Percentiles rank a stretch among this genome's conserved stretches.
Evolutionary conservation across 2,329 filamentous ascomycete species (phyloP).

Genomic region (Curvularia eragrostidis): DNA sequence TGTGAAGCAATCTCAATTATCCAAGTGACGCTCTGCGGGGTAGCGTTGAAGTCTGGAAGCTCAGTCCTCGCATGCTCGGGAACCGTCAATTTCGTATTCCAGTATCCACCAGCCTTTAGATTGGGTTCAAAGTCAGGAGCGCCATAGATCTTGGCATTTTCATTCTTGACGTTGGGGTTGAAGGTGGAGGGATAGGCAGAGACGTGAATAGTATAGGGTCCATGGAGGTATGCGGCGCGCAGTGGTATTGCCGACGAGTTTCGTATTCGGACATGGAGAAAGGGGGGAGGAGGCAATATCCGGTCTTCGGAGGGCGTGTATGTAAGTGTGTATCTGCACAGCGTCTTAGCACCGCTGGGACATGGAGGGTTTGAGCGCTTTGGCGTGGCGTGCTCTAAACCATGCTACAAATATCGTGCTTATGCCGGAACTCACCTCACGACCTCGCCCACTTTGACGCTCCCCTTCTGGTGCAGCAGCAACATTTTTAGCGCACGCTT

Average conservation of each 20-base stretch:
- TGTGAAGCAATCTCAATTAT: slow-evolving; percentile 90
- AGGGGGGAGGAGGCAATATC: slow-evolving; percentile 82
- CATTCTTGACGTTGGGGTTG: slow-evolving; percentile 80
- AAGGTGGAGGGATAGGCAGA: slow-evolving; percentile 85
- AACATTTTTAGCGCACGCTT: slow-evolving; percentile 68
- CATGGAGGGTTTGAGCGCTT: neutral
- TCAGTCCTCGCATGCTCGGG: slow-evolving; percentile 73
- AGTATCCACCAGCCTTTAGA: slow-evolving; percentile 90
- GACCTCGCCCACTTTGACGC: slow-evolving; percentile 92
- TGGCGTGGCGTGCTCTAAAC: slow-evolving; percentile 2
- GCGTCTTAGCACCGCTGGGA: slow-evolving; percentile 5
- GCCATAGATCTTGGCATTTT: slow-evolving; percentile 72
- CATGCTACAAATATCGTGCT: neutral
- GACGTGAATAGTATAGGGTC: slow-evolving; percentile 89
- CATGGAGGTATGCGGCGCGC: slow-evolving; percentile 94
- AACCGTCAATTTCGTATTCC: slow-evolving; percentile 79
- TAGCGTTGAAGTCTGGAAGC: slow-evolving; percentile 26
- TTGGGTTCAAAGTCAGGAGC: slow-evolving; percentile 94
- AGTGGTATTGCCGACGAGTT: slow-evolving; percentile 91
- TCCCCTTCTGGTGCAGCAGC: slow-evolving; percentile 87
- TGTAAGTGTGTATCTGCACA: slow-evolving; percentile 74
- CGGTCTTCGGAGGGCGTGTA: slow-evolving; percentile 90
- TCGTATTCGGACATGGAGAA: slow-evolving; percentile 84
- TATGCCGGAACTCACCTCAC: slow-evolving; percentile 65
- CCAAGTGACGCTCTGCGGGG: slow-evolving; percentile 74